Base-by-base conservation (phyloP, 2,329 filamentous ascomycete species). In the Bipolaris cookei region DNA sequence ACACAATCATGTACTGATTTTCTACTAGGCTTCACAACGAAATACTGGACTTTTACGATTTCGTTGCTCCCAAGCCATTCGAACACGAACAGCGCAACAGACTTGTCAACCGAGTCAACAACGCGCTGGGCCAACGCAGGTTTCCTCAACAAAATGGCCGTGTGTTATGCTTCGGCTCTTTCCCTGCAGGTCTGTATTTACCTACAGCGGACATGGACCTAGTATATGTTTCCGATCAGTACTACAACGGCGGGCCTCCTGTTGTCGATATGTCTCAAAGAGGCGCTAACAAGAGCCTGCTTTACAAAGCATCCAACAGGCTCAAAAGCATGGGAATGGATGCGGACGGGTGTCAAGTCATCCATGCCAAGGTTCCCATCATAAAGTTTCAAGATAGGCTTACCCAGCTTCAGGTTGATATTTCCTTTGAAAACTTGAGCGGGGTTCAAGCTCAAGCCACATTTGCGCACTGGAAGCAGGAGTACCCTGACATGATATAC, bases 141-240 rank as follows among this genome's bases (percentile, higher is more conserved):
- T 67, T 70, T 21, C 60, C 64, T 11, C 59, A 65, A 16, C 58
- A 62, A 16, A 56, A 80, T 75, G 86, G 88, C 10, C 82, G 88
- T 46, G 80, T 97, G 6, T 81, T 84, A 32, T 83, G 89, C 8
- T 99, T 99, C 73, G 95, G 95, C n/a, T 98, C 95, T 0, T 99
- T 93, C 76, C 93, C 92, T 65, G 92, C 92, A 3, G 92, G 90
- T 7, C 69, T 85, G 6, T 91, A 90, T 71, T 80, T 91, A 8
- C 89, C 89, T 6, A 88, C 90, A 1, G 92, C 91, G 14, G 95
- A 99, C 72, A 96, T 99, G 88, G 95, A 99, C 73, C 82, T 99
- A 45, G 95, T 97, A 2, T 84, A 95, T 50, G 85, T 93, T 48
- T 88, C 88, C 1, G 79, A 81, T 23, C 92, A 86, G 62, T 80